Evolutionary conservation across 2,329 filamentous ascomycete genomes (phyloP).

Genomic region (Paecilomyces formosus): DNA sequence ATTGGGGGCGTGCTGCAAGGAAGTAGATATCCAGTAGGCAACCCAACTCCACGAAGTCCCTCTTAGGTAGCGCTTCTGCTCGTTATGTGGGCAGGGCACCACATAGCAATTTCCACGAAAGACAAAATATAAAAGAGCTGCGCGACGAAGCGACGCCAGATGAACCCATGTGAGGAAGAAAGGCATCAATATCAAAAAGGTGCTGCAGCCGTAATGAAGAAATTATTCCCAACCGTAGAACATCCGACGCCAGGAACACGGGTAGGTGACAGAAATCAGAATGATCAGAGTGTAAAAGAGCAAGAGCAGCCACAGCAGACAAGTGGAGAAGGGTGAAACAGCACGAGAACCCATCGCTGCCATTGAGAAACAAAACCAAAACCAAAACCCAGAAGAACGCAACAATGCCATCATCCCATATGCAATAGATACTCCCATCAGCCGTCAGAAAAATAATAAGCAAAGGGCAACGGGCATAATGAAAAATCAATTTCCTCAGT

Average conservation of each 20-base stretch:
- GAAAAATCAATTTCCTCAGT: not conserved
- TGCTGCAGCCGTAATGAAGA: constrained; percentile 9
- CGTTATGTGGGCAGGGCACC: constrained; percentile 5
- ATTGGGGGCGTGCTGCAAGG: not conserved
- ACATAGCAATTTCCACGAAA: not conserved
- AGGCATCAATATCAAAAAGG: constrained; percentile 13
- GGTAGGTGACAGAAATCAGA: constrained; percentile 12
- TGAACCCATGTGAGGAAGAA: constrained; percentile 13
- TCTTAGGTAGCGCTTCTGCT: not conserved
- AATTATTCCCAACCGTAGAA: constrained; percentile 15
- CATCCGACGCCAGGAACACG: constrained; percentile 20
- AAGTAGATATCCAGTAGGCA: not conserved
- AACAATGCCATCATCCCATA: constrained; percentile 33
- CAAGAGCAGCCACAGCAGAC: constrained; percentile 23
- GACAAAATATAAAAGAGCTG: constrained; percentile 5
- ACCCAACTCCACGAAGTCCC: not conserved
- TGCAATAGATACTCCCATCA: constrained; percentile 16
- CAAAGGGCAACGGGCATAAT: constrained; percentile 11
- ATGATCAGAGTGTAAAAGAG: constrained; percentile 11
- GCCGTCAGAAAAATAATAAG: constrained; percentile 2
- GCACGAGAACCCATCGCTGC: not conserved
- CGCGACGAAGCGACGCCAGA: constrained; percentile 7
- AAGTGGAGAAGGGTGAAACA: constrained; percentile 9
- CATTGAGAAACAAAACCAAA: constrained; percentile 8
- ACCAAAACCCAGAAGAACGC: constrained; percentile 2